Conservation (phyloP, 345 rosid genomes). For the Eucalyptus coolabah region DNA sequence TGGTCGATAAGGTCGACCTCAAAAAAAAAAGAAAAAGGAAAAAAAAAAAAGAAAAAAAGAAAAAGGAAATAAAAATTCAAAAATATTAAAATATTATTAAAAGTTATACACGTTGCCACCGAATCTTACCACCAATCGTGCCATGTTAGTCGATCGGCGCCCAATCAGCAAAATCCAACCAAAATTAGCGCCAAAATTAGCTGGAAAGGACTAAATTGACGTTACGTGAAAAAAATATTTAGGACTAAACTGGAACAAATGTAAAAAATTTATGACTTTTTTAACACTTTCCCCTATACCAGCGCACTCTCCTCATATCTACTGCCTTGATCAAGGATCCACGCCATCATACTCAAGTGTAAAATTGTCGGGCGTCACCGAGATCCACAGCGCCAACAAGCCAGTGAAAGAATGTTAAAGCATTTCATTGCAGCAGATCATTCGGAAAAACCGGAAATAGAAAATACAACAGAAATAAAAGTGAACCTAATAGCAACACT, state of each 20-base stretch:
- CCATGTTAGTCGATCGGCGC: accelerated
- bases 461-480: neutral
- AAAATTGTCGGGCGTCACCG: neutral
- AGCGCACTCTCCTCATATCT: neutral
- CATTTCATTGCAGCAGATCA: neutral
- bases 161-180: too few species aligned
- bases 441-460: neutral
- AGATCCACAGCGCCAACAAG: neutral
- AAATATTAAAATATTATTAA: too few species aligned
- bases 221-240: accelerated
- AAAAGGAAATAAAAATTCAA: too few species aligned
- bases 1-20: accelerated
- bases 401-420: neutral
- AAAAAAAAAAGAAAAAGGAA: too few species aligned
- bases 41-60: too few species aligned
- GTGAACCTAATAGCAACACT: neutral
- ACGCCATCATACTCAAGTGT: neutral
- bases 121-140: accelerated
- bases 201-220: accelerated
- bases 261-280: too few species aligned
- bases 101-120: accelerated
- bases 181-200: too few species aligned
- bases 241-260: too few species aligned
- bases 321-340: neutral
- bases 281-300: too few species aligned